Conservation (phyloP, 2,329 filamentous ascomycete genomes). For the Westerdykella ornata region DNA sequence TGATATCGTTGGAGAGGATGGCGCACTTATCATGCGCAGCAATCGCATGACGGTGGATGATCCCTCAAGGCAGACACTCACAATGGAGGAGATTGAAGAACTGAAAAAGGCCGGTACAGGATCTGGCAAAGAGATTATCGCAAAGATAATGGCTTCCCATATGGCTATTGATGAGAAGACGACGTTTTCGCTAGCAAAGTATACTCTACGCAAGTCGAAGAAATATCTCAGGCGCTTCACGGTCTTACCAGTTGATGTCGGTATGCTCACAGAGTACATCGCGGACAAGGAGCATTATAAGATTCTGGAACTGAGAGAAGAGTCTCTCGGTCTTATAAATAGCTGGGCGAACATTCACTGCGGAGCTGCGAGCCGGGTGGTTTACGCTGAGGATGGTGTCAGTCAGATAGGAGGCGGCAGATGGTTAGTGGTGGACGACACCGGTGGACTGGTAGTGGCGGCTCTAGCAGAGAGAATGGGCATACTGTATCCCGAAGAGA, state of each 20-base stretch:
- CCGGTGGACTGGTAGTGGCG: slow-evolving; percentile 72
- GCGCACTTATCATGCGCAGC: slow-evolving; percentile 50
- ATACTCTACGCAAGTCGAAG: slow-evolving; percentile 86
- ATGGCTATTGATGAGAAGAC: slow-evolving; percentile 91
- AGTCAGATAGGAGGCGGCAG: slow-evolving; percentile 48
- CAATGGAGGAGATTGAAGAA: slow-evolving; percentile 63
- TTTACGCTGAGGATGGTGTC: slow-evolving; percentile 26
- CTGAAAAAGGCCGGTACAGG: slow-evolving; percentile 66
- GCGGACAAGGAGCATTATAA: slow-evolving; percentile 73
- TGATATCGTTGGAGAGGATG: slow-evolving; percentile 45
- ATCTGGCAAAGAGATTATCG: slow-evolving; percentile 81
- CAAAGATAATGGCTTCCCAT: slow-evolving; percentile 87
- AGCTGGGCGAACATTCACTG: slow-evolving; percentile 90
- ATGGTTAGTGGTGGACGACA: slow-evolving; percentile 83
- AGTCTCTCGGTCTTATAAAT: slow-evolving; percentile 71
- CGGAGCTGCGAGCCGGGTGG: slow-evolving; percentile 40
- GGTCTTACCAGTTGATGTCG: slow-evolving; percentile 74
- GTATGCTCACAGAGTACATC: slow-evolving; percentile 67
- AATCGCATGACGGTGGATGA: slow-evolving; percentile 60
- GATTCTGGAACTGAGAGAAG: slow-evolving; percentile 80
- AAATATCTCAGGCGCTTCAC: slow-evolving; percentile 90
- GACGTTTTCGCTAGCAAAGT: slow-evolving; percentile 86
- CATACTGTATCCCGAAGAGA: slow-evolving; percentile 54
- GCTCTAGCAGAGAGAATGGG: slow-evolving; percentile 86
- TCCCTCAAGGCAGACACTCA: slow-evolving; percentile 65